phyloP scores from a whole-genome alignment of 2,329 filamentous ascomycete species.

The Fonsecaea nubica region DNA sequence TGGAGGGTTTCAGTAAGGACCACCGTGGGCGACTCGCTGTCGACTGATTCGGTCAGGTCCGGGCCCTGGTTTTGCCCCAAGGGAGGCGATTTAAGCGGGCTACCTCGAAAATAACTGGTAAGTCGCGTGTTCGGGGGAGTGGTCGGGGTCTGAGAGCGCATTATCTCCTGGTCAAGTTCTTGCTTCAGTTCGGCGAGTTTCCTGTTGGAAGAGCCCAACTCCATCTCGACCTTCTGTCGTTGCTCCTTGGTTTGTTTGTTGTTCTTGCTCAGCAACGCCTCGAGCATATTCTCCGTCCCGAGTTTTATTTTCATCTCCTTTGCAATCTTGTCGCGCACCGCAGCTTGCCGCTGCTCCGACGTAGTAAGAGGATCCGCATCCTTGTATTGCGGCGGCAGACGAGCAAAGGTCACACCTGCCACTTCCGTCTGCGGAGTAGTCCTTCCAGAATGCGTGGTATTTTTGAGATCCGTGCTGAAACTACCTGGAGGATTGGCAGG shows the following conservation, averaged over 20 bases:
- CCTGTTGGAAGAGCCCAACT: slow-evolving; percentile 85
- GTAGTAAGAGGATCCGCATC: slow-evolving; percentile 68
- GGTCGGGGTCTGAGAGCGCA: slow-evolving; percentile 62
- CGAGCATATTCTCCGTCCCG: slow-evolving; percentile 95
- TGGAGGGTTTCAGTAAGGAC: slow-evolving; percentile 88
- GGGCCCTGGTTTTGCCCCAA: slow-evolving; percentile 57
- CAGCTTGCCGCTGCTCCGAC: slow-evolving; percentile 75
- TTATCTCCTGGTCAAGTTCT: slow-evolving; percentile 66
- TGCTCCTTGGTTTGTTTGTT: slow-evolving; percentile 93
- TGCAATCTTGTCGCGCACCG: slow-evolving; percentile 82
- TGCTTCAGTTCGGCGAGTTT: slow-evolving; percentile 67
- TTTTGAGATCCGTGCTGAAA: slow-evolving; percentile 87
- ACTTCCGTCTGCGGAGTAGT: slow-evolving; percentile 54
- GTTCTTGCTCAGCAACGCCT: slow-evolving; percentile 92
- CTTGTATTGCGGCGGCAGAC: slow-evolving; percentile 43
- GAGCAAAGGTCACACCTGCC: slow-evolving; percentile 21
- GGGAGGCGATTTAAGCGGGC: slow-evolving; percentile 61
- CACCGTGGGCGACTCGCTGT: slow-evolving; percentile 84
- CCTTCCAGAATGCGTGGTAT: slow-evolving; percentile 67
- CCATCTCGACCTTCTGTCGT: slow-evolving; percentile 78
- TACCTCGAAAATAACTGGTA: slow-evolving; percentile 64
- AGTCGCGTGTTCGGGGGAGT: slow-evolving; percentile 57
- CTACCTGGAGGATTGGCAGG: slow-evolving; percentile 73
- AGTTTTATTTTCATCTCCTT: slow-evolving; percentile 98
- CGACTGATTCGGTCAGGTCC: slow-evolving; percentile 65